phyloP scores from a whole-genome alignment of 2,329 filamentous ascomycete genomes.

The Arthrobotrys megalospora region DNA sequence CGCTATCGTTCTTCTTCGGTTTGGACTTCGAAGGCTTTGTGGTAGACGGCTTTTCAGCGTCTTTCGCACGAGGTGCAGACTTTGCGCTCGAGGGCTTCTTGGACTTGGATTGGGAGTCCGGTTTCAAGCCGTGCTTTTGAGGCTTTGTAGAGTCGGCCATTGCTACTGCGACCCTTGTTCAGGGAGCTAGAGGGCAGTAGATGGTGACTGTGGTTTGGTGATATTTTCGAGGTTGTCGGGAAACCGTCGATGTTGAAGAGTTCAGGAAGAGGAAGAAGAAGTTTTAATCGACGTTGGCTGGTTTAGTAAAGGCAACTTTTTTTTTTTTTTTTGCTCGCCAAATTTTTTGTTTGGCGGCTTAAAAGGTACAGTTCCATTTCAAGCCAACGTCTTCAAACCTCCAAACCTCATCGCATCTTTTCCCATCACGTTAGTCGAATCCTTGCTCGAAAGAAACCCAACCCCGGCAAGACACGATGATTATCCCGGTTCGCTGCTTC shows the following conservation, averaged over 20 bases:
- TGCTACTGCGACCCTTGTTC: slow-evolving; percentile 20
- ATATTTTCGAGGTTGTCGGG: slow-evolving; percentile 27
- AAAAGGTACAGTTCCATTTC: slow-evolving; percentile 7
- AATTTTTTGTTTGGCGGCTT: slow-evolving; percentile 49
- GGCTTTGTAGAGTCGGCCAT: slow-evolving; percentile 46
- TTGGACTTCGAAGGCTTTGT: slow-evolving; percentile 44
- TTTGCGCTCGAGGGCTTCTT: slow-evolving; percentile 45
- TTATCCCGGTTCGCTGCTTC: slow-evolving; percentile 98
- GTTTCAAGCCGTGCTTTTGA: slow-evolving; percentile 39
- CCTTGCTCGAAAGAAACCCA: neutral
- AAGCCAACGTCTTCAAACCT: slow-evolving; percentile 15
- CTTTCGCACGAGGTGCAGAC: slow-evolving; percentile 34
- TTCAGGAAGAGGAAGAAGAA: slow-evolving; percentile 20
- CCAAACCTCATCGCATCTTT: slow-evolving; percentile 15
- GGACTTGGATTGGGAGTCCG: slow-evolving; percentile 18
- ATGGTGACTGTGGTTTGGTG: neutral
- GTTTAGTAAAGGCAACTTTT: slow-evolving; percentile 23
- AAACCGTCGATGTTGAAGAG: slow-evolving; percentile 22
- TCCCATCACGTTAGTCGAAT: neutral
- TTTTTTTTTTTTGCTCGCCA: slow-evolving; percentile 46
- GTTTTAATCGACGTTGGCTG: slow-evolving; percentile 14
- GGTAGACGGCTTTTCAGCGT: slow-evolving; percentile 35
- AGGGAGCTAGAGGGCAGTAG: slow-evolving; percentile 13
- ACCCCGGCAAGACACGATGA: slow-evolving; percentile 75
- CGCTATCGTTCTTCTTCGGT: slow-evolving; percentile 40